Conservation (phyloP, 257 asterid genomes). For the Salvia splendens region DNA sequence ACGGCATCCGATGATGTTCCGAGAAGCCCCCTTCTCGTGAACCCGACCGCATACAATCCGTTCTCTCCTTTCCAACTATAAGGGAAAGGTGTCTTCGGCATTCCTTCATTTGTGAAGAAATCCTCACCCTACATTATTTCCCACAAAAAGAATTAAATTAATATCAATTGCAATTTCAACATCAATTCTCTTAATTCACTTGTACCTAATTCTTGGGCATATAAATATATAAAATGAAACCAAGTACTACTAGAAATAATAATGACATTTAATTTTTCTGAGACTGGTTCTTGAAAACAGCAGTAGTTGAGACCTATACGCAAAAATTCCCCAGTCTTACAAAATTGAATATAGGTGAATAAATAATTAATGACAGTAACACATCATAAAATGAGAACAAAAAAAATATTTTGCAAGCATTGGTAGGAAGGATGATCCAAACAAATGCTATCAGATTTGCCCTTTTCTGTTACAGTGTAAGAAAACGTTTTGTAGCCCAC, state of each 20-base stretch:
- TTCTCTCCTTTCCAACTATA: slow-evolving; percentile 86
- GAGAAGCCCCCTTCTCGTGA: slow-evolving; percentile 80
- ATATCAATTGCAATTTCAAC: background rate
- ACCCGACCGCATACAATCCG: slow-evolving; percentile 84
- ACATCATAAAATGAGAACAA: slow-evolving; percentile 46
- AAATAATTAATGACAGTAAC: slow-evolving; percentile 49
- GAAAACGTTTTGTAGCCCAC: slow-evolving; percentile 72
- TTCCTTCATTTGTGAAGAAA: slow-evolving; percentile 75
- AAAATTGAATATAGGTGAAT: background rate
- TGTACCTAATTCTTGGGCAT: too few relatives aligned
- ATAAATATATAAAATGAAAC: too few relatives aligned
- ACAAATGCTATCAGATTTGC: slow-evolving; percentile 80
- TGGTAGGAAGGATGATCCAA: slow-evolving; percentile 51
- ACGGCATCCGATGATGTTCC: slow-evolving; percentile 78
- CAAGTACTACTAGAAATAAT: background rate
- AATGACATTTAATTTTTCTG: slow-evolving; percentile 6
- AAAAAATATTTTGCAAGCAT: slow-evolving; percentile 21
- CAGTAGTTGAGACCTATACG: background rate
- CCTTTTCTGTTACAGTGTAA: slow-evolving; percentile 45
- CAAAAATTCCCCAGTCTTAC: slow-evolving; percentile 10
- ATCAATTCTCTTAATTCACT: too few relatives aligned
- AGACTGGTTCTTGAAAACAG: slow-evolving; percentile 23
- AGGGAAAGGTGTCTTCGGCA: slow-evolving; percentile 80
- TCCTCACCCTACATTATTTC: slow-evolving; percentile 51
- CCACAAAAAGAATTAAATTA: background rate